phyloP scores from a whole-genome alignment of 495 filamentous ascomycete genomes.

The Neurospora terricola region DNA sequence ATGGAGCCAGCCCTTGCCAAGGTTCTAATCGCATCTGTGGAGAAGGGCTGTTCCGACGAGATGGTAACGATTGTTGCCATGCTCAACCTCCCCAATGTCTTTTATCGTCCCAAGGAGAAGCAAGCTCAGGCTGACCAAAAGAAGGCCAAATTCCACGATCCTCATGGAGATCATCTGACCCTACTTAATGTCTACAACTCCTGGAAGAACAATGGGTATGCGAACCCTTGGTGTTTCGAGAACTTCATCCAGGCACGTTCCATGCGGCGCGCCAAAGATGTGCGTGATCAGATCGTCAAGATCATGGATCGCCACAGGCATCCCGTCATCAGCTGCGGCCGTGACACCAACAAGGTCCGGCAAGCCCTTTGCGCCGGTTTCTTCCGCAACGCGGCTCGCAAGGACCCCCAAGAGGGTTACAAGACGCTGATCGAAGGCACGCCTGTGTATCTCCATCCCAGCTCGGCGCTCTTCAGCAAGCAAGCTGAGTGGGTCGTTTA shows the following conservation, averaged over 20 bases:
- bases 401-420: constrained; percentile 93
- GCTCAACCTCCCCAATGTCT: constrained; percentile 75
- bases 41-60: constrained; percentile 85
- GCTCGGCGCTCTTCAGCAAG: constrained; percentile 86
- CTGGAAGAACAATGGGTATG: constrained; percentile 77
- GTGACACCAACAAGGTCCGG: constrained; percentile 79
- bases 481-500: constrained; percentile 94
- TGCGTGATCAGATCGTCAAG: constrained; percentile 79
- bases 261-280: constrained; percentile 84
- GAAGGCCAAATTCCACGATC: constrained; percentile 94
- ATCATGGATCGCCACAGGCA: constrained; percentile 89
- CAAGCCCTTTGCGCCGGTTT: constrained; percentile 87
- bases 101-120: constrained; percentile 94
- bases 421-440: constrained; percentile 94
- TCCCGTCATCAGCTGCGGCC: constrained; percentile 68
- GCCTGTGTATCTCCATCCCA: constrained; percentile 88
- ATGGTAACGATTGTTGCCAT: constrained; percentile 92
- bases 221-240: constrained; percentile 88
- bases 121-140: constrained; percentile 94
- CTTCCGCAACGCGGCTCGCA: constrained; percentile 90
- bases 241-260: constrained; percentile 92
- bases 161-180: constrained; percentile 87
- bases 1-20: constrained; percentile 83
- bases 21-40: constrained; percentile 76
- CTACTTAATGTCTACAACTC: constrained; percentile 92